Conservation (phyloP, 23 red algal species). For the Gracilaria domingensis region DNA sequence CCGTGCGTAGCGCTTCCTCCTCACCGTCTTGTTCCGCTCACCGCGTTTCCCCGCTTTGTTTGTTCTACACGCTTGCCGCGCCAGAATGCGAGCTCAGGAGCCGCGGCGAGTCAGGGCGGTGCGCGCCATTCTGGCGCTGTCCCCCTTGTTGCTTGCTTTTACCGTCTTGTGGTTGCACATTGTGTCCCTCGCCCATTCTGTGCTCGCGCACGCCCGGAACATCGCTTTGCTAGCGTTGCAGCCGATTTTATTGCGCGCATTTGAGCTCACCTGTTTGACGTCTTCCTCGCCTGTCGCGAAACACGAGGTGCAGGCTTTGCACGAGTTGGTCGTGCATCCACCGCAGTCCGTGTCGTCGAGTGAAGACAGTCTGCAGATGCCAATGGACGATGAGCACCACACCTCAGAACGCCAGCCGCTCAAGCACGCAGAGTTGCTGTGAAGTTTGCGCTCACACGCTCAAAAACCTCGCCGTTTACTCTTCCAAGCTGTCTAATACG, state of each 20-base stretch:
- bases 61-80: too few relatives aligned
- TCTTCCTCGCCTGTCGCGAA: background rate
- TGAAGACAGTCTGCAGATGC: background rate
- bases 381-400: background rate
- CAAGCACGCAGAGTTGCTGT: background rate
- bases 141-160: background rate
- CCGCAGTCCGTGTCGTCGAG: background rate
- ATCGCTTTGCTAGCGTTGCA: background rate
- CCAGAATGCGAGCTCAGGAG: too few relatives aligned
- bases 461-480: slow-evolving; percentile 6
- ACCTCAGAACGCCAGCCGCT: background rate
- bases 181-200: background rate
- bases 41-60: too few relatives aligned
- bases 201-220: background rate
- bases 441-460: background rate
- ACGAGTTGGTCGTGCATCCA: slow-evolving; percentile 27
- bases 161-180: background rate
- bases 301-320: background rate
- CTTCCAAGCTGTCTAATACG: slow-evolving; percentile 73
- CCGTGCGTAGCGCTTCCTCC: too few relatives aligned
- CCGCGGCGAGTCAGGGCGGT: background rate
- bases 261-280: background rate
- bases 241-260: background rate
- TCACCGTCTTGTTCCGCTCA: too few relatives aligned
- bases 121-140: background rate